Conservation (phyloP, 345 rosid genomes). For the Linum usitatissimum region DNA sequence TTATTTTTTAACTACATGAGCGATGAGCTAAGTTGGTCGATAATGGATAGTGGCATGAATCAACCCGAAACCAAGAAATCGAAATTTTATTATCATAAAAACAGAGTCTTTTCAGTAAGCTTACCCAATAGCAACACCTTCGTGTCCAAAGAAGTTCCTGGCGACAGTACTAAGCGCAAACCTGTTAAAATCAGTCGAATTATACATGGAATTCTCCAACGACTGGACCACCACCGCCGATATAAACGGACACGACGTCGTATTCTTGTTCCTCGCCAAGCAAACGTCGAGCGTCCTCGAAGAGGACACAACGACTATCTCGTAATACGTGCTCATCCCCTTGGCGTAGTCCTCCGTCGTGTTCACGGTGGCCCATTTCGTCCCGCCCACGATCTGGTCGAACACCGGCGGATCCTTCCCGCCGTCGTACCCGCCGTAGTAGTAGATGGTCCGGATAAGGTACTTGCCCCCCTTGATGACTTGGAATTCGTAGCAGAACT, state of each 20-base stretch:
- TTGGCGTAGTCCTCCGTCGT: constrained; percentile 66
- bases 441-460: constrained; percentile 59
- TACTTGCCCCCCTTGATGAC: constrained; percentile 51
- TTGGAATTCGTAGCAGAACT: constrained; percentile 55
- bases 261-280: constrained; percentile 53
- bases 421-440: constrained; percentile 71
- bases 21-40: too few relatives aligned
- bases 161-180: constrained; percentile 52
- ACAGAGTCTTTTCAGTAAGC: neutral
- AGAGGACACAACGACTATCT: constrained; percentile 40
- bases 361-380: constrained; percentile 68
- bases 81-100: neutral
- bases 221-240: constrained; percentile 54
- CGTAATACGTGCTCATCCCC: constrained; percentile 57
- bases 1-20: too few relatives aligned
- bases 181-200: constrained; percentile 38
- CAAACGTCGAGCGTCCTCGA: constrained; percentile 51
- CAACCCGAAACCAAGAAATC: neutral
- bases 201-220: constrained; percentile 59
- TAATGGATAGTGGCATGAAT: too few relatives aligned
- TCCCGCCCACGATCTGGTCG: constrained; percentile 70
- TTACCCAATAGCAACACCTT: constrained; percentile 41
- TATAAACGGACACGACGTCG: constrained; percentile 59
- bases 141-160: constrained; percentile 46
- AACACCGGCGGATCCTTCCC: constrained; percentile 69